These are phyloP conservation scores for Metarhizium rileyi DNA, from an alignment of 2,329 filamentous ascomycete species.

Conservation along the genomic window DNA sequence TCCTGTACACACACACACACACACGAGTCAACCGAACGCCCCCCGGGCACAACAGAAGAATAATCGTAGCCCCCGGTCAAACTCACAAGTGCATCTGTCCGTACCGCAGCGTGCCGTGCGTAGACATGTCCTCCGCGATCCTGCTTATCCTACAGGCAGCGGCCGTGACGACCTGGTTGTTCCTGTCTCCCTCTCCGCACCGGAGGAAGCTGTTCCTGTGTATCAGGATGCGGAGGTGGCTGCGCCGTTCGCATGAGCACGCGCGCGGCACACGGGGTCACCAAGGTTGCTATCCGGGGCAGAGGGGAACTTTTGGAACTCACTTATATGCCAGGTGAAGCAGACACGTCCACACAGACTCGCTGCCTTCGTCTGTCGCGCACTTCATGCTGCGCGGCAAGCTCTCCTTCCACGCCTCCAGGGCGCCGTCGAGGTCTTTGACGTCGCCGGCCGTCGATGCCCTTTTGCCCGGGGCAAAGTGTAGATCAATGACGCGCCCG, in stretches of 20 bases:
- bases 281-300: background rate
- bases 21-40: background rate
- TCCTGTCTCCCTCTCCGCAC: constrained; percentile 16
- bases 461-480: constrained; percentile 25
- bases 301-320: background rate
- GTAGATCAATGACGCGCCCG: constrained; percentile 24
- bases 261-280: background rate
- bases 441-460: constrained; percentile 19
- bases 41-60: no score
- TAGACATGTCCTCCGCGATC: constrained; percentile 29
- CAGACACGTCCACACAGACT: constrained; percentile 26
- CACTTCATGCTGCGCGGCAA: constrained; percentile 21
- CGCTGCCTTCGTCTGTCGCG: constrained; percentile 21
- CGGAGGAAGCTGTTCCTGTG: constrained; percentile 24
- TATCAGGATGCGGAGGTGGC: constrained; percentile 26
- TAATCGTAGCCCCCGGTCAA: background rate
- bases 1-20: constrained; percentile 14
- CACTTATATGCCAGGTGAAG: constrained; percentile 29
- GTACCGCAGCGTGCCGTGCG: constrained; percentile 23
- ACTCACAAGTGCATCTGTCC: constrained; percentile 29
- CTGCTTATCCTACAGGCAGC: constrained; percentile 26
- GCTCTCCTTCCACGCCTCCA: constrained; percentile 25
- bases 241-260: constrained; percentile 4
- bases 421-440: constrained; percentile 17
- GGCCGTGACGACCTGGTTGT: constrained; percentile 19